Conservation (phyloP, 176 grass and related monocot species). For the Triticum aestivum region IWGSC_CS_RefSeq_v2.1 NC_057802.1:1313206-1313705, state of each 20-base stretch:
- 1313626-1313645: slow-evolving; percentile 87
- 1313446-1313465: not conserved
- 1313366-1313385: not conserved
- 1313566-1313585: not conserved
- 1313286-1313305: no score
- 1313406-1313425: not conserved
- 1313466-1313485: not conserved
- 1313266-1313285: not conserved
- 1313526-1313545: not conserved
- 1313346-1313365: not conserved
- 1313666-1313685: slow-evolving; percentile 68
- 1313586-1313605: not conserved
- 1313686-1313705: slow-evolving; percentile 71
- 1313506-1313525: not conserved
- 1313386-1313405: not conserved
- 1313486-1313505: not conserved
- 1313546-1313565: not conserved
- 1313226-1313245: not conserved
- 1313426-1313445: not conserved
- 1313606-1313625: slow-evolving; percentile 37
- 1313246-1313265: not conserved
- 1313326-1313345: not conserved
- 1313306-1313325: not conserved
- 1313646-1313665: slow-evolving; percentile 69
- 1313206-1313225: not conserved